Evolutionary conservation across 495 filamentous ascomycete species (phyloP).

Genomic region (Staphylotrichum longicolle): DNA sequence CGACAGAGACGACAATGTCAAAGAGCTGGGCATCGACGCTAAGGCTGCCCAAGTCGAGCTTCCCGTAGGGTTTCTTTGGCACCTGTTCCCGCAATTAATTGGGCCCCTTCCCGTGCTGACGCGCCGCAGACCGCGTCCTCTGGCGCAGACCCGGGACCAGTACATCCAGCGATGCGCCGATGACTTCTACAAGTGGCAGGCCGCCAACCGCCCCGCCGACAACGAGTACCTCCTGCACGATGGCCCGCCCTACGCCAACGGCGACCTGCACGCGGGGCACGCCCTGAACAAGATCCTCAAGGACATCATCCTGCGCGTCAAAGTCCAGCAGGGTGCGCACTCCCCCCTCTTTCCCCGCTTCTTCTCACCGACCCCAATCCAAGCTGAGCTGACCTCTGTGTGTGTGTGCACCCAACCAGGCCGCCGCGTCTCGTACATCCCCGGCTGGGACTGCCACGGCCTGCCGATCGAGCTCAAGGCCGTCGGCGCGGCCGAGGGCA

Average conservation of each 20-base stretch:
- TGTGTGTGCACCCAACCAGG: constrained; percentile 23
- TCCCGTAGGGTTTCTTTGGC: constrained; percentile 40
- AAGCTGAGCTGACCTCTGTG: constrained; percentile 5
- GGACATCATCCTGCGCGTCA: constrained; percentile 81
- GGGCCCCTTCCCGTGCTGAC: constrained; percentile 22
- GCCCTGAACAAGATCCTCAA: constrained; percentile 97
- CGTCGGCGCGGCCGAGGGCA: constrained; percentile 54
- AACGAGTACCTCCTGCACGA: constrained; percentile 82
- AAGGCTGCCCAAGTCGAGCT: constrained; percentile 49
- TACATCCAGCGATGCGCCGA: constrained; percentile 80
- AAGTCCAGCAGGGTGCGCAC: constrained; percentile 65
- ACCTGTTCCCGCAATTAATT: not conserved
- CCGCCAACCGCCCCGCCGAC: constrained; percentile 52
- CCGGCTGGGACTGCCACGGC: constrained; percentile 98
- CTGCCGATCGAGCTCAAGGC: constrained; percentile 97
- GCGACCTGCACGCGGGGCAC: constrained; percentile 91
- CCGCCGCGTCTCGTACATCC: constrained; percentile 76
- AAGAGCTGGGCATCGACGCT: constrained; percentile 50
- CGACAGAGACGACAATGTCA: constrained; percentile 42
- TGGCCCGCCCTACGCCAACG: constrained; percentile 97
- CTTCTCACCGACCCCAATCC: not conserved
- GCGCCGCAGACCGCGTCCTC: constrained; percentile 45
- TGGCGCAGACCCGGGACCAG: constrained; percentile 46
- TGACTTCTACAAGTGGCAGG: constrained; percentile 86
- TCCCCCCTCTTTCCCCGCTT: not conserved